Percentiles rank a stretch among this genome's conserved stretches.
phyloP scores from a whole-genome alignment of 2,329 filamentous ascomycete species.

The Tolypocladium sp. region DNA sequence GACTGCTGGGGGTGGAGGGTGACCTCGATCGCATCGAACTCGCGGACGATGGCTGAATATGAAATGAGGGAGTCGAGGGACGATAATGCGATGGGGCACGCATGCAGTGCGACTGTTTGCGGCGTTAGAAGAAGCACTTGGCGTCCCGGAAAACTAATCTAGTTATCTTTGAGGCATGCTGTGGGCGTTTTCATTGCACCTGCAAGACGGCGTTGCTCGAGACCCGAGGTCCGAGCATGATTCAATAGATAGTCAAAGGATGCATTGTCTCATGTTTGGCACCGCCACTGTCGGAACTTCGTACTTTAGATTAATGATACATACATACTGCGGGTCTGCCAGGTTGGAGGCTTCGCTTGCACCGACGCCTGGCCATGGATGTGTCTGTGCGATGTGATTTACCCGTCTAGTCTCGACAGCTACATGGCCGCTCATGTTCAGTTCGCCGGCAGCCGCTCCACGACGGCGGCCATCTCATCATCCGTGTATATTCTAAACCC shows the following conservation, averaged over 20 bases:
- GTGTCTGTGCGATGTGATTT: neutral
- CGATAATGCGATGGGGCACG: neutral
- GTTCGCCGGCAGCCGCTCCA: slow-evolving; percentile 69
- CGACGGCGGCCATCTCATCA: slow-evolving; percentile 90
- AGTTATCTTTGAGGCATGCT: neutral
- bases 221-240: neutral
- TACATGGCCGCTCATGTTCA: slow-evolving; percentile 20
- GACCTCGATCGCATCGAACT: slow-evolving; percentile 59
- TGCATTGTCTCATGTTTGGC: neutral
- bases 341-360: neutral
- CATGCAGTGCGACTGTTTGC: neutral
- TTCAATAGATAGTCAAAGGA: neutral
- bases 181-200: neutral
- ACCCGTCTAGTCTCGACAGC: neutral
- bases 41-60: slow-evolving; percentile 24
- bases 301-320: neutral
- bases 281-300: neutral
- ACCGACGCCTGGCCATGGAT: neutral
- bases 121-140: neutral
- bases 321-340: neutral
- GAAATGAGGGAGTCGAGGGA: neutral
- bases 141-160: neutral
- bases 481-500: slow-evolving; percentile 98
- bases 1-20: slow-evolving; percentile 67
- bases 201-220: neutral